Base-by-base conservation (phyloP, 305 asterid genomes). In the Solanum hybrid region DNA sequence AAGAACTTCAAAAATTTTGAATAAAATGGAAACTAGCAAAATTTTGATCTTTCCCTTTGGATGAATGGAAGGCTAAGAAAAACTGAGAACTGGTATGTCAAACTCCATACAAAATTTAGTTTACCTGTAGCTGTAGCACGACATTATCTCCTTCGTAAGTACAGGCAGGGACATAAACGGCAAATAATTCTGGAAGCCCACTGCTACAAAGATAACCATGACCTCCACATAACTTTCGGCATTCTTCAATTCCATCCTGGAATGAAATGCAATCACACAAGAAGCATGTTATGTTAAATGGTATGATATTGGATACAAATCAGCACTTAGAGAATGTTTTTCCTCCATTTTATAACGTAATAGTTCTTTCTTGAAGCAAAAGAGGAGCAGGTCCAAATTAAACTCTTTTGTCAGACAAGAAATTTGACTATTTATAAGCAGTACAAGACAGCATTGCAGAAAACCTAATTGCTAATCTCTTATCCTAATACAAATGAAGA, bases 141-240 rank as follows among this genome's bases (percentile, higher is more conserved):
- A 45, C 85, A 92, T 98, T 98, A 92, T 96, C 99, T 88, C 99
- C 99, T 95, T 98, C 99, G 90, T 98, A 98, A 3, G 99, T 98
- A 94, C 99, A 98, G 87, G 98, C 97, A 89, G 99, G 99, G 88
- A 98, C 98, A 93, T 98, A 98, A 90, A 96, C 99, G 51, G 99
- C 99, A 93, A 96, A 96, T 91, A 96, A 91, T 91, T 98, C 99
- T 64, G 99, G 99, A 92, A 96, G 99, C 90, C 99, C 99, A 92
- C 99, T 98, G 92, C 94, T 94, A 93, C 97, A 95, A 78, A 98
- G 97, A 92, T 96, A 98, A 80, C 99, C 99, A 91, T 98, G 99
- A 85, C 99, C 99, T 87, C 99, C 99, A 93, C 99, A 98, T 91
- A 98, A 89, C 91, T 98, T 98, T 56, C 98, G 95, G 89, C 99